These are phyloP conservation scores for Parafenestella ontariensis DNA, from an alignment of 2,329 filamentous ascomycete species.

Conservation along the genomic window DNA sequence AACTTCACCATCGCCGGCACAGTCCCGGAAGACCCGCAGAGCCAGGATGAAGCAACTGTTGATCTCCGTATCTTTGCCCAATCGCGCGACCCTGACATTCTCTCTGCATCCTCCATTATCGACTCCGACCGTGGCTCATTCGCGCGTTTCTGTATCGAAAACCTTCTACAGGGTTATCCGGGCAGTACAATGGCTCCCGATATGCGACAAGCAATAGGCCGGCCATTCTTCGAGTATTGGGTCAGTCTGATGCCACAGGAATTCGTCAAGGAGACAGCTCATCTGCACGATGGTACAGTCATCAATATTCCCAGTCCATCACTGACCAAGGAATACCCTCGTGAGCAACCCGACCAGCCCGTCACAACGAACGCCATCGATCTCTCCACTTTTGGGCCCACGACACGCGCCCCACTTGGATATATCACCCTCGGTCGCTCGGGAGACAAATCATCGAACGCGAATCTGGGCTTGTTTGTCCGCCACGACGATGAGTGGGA, in stretches of 20 bases:
- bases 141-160: conserved; percentile 28
- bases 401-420: conserved; percentile 46
- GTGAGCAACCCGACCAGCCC: conserved; percentile 23
- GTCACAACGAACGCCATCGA: conserved; percentile 17
- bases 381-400: conserved; percentile 34
- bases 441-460: conserved; percentile 51
- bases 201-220: conserved; percentile 29
- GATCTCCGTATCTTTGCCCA: conserved; percentile 36
- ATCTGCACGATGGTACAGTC: conserved; percentile 21
- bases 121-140: conserved; percentile 28
- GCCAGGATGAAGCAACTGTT: conserved; percentile 34
- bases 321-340: conserved; percentile 18
- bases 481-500: conserved; percentile 52
- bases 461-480: conserved; percentile 54
- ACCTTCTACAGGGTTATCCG: conserved; percentile 28
- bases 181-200: conserved; percentile 30
- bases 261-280: conserved; percentile 21
- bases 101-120: conserved; percentile 22
- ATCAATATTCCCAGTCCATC: conserved; percentile 20
- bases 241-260: conserved; percentile 25
- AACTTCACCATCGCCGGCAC: conserved; percentile 48
- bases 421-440: conserved; percentile 52
- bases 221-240: conserved; percentile 32
- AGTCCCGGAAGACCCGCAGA: conserved; percentile 24
- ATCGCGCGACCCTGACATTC: conserved; percentile 21